phyloP scores from a whole-genome alignment of 768 basidiomycete genomes.

The Hemileccinum impolitum region DNA sequence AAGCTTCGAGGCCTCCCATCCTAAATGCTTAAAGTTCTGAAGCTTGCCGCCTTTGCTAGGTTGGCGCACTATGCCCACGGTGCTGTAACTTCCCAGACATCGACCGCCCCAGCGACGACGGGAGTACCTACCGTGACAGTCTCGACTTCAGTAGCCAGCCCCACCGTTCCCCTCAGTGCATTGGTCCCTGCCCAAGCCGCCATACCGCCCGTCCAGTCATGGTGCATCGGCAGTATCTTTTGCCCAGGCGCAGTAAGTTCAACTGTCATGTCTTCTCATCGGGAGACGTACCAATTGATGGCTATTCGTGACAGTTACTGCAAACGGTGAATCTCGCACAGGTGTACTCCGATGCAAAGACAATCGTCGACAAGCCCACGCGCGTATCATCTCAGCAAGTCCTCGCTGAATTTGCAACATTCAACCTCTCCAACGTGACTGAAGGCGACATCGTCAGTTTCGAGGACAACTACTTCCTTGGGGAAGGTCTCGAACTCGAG shows the following conservation, averaged over 20 bases:
- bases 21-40: constrained; percentile 33
- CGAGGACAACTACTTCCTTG: constrained; percentile 70
- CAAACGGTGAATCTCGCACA: constrained; percentile 83
- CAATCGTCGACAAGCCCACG: constrained; percentile 88
- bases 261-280: too few species aligned
- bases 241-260: constrained; percentile 68
- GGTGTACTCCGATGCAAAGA: constrained; percentile 79
- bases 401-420: constrained; percentile 58
- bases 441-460: constrained; percentile 66
- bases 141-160: constrained; percentile 62
- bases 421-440: constrained; percentile 43
- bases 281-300: neutral
- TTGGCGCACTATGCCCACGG: constrained; percentile 6
- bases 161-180: constrained; percentile 50
- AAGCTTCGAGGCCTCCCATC: too few species aligned
- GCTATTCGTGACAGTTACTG: constrained; percentile 47
- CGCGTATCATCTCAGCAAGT: constrained; percentile 61
- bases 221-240: constrained; percentile 78
- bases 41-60: constrained; percentile 12
- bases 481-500: constrained; percentile 83
- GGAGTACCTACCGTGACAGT: constrained; percentile 39
- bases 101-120: constrained; percentile 12
- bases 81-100: constrained; percentile 15
- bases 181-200: constrained; percentile 63
- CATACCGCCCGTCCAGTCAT: constrained; percentile 65